Conservation (phyloP, 371 early-diverging fungal genomes). For the Lichtheimia ramosa region DNA sequence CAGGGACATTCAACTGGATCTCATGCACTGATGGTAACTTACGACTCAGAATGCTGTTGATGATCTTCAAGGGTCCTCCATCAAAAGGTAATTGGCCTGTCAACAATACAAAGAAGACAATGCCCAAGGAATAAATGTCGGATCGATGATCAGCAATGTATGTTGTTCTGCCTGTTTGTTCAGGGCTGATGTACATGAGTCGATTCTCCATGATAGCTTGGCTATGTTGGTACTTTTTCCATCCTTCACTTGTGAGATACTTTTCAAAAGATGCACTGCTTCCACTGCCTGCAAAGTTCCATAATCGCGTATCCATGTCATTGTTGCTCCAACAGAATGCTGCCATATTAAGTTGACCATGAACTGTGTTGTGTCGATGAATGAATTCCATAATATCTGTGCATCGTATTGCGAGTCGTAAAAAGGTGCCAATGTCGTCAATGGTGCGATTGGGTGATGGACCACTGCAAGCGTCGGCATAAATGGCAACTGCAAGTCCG, state of each 20-base stretch:
- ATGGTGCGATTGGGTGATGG: not conserved
- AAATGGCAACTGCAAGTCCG: constrained; percentile 38
- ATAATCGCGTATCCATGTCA: constrained; percentile 27
- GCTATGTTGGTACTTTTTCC: constrained; percentile 37
- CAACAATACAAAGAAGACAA: constrained; percentile 52
- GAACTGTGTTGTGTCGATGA: constrained; percentile 40
- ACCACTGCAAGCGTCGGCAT: constrained; percentile 34
- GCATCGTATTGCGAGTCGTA: constrained; percentile 45
- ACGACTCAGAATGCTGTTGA: constrained; percentile 53
- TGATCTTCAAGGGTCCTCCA: constrained; percentile 53
- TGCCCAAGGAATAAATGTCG: constrained; percentile 58
- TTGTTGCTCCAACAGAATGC: constrained; percentile 43
- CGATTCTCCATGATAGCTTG: constrained; percentile 14
- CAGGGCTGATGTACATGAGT: constrained; percentile 44
- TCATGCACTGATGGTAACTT: constrained; percentile 45
- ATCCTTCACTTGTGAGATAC: constrained; percentile 44
- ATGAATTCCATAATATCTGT: constrained; percentile 45
- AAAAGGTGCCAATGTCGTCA: constrained; percentile 40
- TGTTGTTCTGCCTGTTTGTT: constrained; percentile 61
- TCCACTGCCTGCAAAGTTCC: constrained; percentile 24
- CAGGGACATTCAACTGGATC: constrained; percentile 51
- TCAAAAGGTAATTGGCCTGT: constrained; percentile 53
- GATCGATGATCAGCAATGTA: constrained; percentile 58
- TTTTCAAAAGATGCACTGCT: constrained; percentile 32
- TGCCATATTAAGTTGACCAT: constrained; percentile 37